phyloP scores from a whole-genome alignment of 371 early-diverging fungal genomes.

The Rhizomucor miehei region DNA sequence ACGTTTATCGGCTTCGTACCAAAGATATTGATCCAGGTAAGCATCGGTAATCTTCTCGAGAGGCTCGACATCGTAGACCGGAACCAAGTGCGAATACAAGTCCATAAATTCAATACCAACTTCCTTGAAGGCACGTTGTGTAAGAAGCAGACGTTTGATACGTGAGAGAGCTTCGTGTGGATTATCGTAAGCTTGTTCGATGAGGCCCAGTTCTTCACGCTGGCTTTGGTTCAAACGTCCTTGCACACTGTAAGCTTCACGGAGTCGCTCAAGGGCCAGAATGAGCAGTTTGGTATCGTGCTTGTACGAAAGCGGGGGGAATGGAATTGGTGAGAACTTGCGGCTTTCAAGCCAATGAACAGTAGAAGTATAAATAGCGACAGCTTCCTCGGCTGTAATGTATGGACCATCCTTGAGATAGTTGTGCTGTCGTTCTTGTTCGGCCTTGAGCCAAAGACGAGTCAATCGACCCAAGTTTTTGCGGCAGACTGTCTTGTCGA shows the following conservation, averaged over 20 bases:
- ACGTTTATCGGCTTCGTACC: slow-evolving; percentile 93
- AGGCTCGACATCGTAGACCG: slow-evolving; percentile 97
- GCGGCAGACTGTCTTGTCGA: slow-evolving; percentile 97
- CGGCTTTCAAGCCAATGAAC: slow-evolving; percentile 99
- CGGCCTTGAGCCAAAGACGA: slow-evolving; percentile 98
- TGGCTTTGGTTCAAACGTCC: slow-evolving; percentile 95
- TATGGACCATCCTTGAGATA: slow-evolving; percentile 99
- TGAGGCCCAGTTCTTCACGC: slow-evolving; percentile 95
- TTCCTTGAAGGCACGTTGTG: slow-evolving; percentile 99
- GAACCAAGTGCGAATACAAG: slow-evolving; percentile 91
- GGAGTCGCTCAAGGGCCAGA: slow-evolving; percentile 92
- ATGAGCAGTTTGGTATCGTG: slow-evolving; percentile 97
- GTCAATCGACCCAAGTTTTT: slow-evolving; percentile 98
- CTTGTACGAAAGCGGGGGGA: slow-evolving; percentile 98
- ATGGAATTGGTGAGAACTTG: slow-evolving; percentile 97
- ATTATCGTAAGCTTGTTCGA: slow-evolving; percentile 98
- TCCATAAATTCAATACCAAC: slow-evolving; percentile 99
- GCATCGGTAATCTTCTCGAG: slow-evolving; percentile 99
- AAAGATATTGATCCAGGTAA: slow-evolving; percentile 98
- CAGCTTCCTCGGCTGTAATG: slow-evolving; percentile 95
- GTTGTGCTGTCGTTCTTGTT: slow-evolving; percentile 98
- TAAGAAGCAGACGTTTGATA: slow-evolving; percentile 95
- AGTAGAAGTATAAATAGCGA: slow-evolving; percentile 95
- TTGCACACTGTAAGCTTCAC: slow-evolving; percentile 95
- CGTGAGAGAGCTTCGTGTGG: slow-evolving; percentile 93